A percentile compares a stretch with the other conserved stretches of the same genome.
These are phyloP conservation scores for Plectosphaerella cucumerina DNA, from an alignment of 2,329 filamentous ascomycete genomes.

Conservation along the genomic window DNA sequence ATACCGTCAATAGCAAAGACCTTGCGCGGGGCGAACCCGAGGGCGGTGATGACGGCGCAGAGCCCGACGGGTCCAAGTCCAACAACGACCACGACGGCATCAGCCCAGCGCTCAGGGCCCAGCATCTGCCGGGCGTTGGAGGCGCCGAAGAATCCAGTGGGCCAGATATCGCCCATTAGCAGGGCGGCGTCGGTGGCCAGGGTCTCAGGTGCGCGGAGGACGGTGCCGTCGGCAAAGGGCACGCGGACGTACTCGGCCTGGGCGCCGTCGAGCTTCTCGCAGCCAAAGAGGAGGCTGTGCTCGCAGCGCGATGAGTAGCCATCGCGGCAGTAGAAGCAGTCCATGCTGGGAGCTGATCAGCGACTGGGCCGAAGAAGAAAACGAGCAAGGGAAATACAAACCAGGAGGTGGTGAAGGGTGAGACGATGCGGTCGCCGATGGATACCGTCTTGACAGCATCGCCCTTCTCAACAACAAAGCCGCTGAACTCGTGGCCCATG, in stretches of 20 bases:
- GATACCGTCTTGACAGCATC: slow-evolving; percentile 62
- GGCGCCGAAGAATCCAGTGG: slow-evolving; percentile 80
- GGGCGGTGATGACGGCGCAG: slow-evolving; percentile 74
- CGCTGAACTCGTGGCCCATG: slow-evolving; percentile 86
- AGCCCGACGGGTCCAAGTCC: slow-evolving; percentile 85
- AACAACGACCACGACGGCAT: slow-evolving; percentile 72
- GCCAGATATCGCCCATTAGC: slow-evolving; percentile 92
- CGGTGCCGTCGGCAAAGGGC: slow-evolving; percentile 75
- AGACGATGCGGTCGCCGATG: slow-evolving; percentile 74
- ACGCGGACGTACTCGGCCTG: slow-evolving; percentile 82
- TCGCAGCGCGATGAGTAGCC: slow-evolving; percentile 75
- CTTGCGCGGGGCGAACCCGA: slow-evolving; percentile 71
- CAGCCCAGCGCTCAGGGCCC: slow-evolving; percentile 48
- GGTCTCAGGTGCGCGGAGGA: slow-evolving; percentile 62
- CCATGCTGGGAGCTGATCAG: slow-evolving; percentile 37
- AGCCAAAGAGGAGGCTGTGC: slow-evolving; percentile 68
- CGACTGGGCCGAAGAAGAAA: slow-evolving; percentile 5
- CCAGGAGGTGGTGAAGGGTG: slow-evolving; percentile 81
- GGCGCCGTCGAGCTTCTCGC: slow-evolving; percentile 63
- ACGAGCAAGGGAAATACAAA: slow-evolving; percentile 30
- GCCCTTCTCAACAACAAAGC: slow-evolving; percentile 65
- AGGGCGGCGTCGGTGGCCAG: slow-evolving; percentile 73
- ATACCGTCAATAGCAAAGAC: slow-evolving; percentile 78
- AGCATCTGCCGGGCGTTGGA: slow-evolving; percentile 70
- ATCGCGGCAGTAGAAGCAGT: slow-evolving; percentile 81